phyloP scores from a whole-genome alignment of 1,139 yeast species.

The Hemisphaericaspora xylanilytica region DNA sequence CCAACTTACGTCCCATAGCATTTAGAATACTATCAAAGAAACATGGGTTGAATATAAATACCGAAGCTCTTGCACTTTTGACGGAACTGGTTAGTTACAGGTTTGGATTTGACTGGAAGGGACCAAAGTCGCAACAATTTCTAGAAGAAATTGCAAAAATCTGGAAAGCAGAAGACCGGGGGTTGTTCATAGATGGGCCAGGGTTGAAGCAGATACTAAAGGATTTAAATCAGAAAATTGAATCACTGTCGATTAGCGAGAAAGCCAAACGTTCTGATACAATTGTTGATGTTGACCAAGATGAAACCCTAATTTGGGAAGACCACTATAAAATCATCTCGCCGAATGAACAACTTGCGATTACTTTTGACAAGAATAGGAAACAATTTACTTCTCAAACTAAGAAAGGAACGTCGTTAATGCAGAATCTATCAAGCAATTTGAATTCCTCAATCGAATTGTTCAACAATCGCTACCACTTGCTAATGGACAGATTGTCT shows the following conservation, averaged over 20 bases:
- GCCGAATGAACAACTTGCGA: constrained; percentile 65
- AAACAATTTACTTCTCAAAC: constrained; percentile 55
- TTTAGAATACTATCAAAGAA: constrained; percentile 87
- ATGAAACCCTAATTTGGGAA: constrained; percentile 54
- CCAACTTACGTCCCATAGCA: constrained; percentile 86
- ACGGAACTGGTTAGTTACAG: constrained; percentile 71
- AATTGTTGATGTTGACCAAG: constrained; percentile 22
- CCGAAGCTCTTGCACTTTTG: constrained; percentile 72
- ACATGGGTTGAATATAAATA: constrained; percentile 85
- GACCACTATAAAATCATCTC: constrained; percentile 69
- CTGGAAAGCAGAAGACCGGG: constrained; percentile 90
- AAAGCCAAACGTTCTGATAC: constrained; percentile 33
- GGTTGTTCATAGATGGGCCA: constrained; percentile 76
- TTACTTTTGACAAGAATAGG: constrained; percentile 60
- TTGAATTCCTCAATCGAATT: constrained; percentile 25
- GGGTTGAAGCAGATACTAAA: constrained; percentile 63
- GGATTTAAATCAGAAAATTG: constrained; percentile 28
- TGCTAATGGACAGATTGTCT: constrained; percentile 66
- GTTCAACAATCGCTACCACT: constrained; percentile 48
- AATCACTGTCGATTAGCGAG: constrained; percentile 10
- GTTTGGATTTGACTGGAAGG: constrained; percentile 87
- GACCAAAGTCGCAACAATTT: constrained; percentile 61
- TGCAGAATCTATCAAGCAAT: constrained; percentile 18
- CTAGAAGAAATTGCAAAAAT: constrained; percentile 74
- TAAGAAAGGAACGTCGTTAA: constrained; percentile 13